These are phyloP conservation scores for Candida buenavistaensis DNA, from an alignment of 1,139 yeast genomes.

Conservation along the genomic window DNA sequence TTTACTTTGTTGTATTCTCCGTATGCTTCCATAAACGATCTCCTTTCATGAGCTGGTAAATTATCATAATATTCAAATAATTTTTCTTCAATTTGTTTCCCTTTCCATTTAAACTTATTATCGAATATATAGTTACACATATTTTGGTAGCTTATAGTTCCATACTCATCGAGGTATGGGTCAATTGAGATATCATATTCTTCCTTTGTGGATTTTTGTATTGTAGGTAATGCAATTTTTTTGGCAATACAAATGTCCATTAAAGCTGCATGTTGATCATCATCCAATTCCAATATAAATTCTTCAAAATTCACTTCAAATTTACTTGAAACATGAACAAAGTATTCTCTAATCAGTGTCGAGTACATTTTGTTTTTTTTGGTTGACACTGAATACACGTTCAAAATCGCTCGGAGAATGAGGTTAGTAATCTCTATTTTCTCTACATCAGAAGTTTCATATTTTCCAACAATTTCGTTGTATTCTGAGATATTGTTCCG, in stretches of 20 bases:
- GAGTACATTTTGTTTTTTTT: slow-evolving; percentile 1
- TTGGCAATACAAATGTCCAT: slow-evolving; percentile 9
- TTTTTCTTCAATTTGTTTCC: slow-evolving; percentile 3
- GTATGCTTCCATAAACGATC: slow-evolving; percentile 26
- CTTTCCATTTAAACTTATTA: slow-evolving; percentile 12
- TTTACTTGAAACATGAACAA: slow-evolving; percentile 3
- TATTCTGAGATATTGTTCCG: slow-evolving; percentile 7
- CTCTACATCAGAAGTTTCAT: not conserved
- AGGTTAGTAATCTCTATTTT: slow-evolving; percentile 1
- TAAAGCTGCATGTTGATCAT: slow-evolving; percentile 5
- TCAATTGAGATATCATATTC: slow-evolving; percentile 14
- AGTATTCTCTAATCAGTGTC: slow-evolving; percentile 11
- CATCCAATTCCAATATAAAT: slow-evolving; percentile 3
- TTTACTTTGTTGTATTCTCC: slow-evolving; percentile 22
- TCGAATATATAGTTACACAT: slow-evolving; percentile 24
- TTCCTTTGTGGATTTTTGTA: not conserved
- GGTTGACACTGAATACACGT: slow-evolving; percentile 8
- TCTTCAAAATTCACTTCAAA: slow-evolving; percentile 6
- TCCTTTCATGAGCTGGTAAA: slow-evolving; percentile 6
- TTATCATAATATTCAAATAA: slow-evolving; percentile 11
- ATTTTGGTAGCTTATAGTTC: slow-evolving; percentile 19
- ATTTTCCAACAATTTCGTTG: not conserved
- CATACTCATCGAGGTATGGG: slow-evolving; percentile 18
- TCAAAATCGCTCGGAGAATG: slow-evolving; percentile 9
- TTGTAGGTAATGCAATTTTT: slow-evolving; percentile 1